phyloP scores from a whole-genome alignment of 2,329 filamentous ascomycete genomes.

The Aspergillus arachidicola region DNA sequence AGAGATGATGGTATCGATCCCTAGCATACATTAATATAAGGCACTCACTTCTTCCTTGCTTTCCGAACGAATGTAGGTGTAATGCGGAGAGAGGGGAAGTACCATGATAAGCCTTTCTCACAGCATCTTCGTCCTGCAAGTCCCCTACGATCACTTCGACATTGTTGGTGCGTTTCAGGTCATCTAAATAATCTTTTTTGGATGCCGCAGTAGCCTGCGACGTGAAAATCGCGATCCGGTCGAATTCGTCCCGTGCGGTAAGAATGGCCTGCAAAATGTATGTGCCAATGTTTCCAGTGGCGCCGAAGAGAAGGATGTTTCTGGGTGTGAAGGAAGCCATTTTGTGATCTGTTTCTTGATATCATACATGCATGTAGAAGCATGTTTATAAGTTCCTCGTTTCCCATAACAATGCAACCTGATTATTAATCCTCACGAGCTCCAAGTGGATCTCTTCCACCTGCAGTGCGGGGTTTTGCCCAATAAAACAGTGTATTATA shows the following conservation, averaged over 20 bases:
- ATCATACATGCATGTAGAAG: background rate
- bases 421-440: background rate
- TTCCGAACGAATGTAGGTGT: background rate
- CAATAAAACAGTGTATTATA: background rate
- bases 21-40: conserved; percentile 27
- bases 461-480: background rate
- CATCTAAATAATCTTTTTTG: conserved; percentile 54
- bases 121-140: conserved; percentile 53
- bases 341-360: background rate
- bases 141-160: conserved; percentile 61
- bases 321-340: background rate
- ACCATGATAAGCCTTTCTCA: conserved; percentile 60
- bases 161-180: conserved; percentile 46
- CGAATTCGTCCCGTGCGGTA: conserved; percentile 53
- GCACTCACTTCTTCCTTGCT: accelerated
- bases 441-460: background rate
- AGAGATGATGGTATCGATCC: conserved; percentile 67
- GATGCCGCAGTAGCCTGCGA: conserved; percentile 54
- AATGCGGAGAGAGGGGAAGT: background rate
- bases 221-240: conserved; percentile 60
- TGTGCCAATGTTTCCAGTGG: conserved; percentile 25
- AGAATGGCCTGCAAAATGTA: conserved; percentile 57
- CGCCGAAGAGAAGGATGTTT: conserved; percentile 29
- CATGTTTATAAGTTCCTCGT: background rate
- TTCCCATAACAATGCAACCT: accelerated